These are phyloP conservation scores for Erodium maritimum DNA, from an alignment of 345 rosid genomes.

Conservation along the genomic window DNA sequence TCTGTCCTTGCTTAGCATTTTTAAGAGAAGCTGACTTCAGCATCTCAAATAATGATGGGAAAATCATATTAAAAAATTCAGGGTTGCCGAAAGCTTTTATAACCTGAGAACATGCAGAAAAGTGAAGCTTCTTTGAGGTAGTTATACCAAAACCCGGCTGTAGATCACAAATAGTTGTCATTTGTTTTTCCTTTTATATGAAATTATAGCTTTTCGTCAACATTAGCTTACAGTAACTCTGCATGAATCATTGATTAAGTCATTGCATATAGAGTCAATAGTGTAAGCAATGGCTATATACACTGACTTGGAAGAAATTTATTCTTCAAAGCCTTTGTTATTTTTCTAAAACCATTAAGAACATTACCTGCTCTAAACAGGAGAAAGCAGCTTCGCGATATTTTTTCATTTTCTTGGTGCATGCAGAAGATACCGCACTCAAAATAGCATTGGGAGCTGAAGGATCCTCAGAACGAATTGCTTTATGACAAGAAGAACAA, in stretches of 20 bases:
- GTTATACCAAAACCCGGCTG: no score
- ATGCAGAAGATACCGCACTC: slow-evolving; percentile 56
- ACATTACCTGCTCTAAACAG: slow-evolving; percentile 60
- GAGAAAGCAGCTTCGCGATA: slow-evolving; percentile 75
- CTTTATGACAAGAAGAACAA: slow-evolving; percentile 63
- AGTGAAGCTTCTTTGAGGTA: slow-evolving; percentile 1
- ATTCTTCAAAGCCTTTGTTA: no score
- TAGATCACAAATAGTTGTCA: no score
- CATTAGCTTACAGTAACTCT: no score
- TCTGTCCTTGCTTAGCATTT: slow-evolving; percentile 27
- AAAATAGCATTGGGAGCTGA: slow-evolving; percentile 44
- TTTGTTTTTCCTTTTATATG: no score
- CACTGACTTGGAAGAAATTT: no score
- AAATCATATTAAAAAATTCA: slow-evolving; percentile 56
- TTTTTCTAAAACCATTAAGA: no score
- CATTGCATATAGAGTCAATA: no score
- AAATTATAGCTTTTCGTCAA: no score
- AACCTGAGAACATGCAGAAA: slow-evolving; percentile 33
- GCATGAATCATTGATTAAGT: no score
- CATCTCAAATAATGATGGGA: slow-evolving; percentile 61
- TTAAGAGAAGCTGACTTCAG: slow-evolving; percentile 37
- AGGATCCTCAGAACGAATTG: slow-evolving; percentile 53
- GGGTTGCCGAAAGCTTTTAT: slow-evolving; percentile 64
- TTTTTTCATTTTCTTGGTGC: slow-evolving; percentile 61
- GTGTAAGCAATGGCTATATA: no score